Evolutionary conservation across 352 stramenopile species (phyloP).

Genomic region (Pythium pectinolyticum): DNA sequence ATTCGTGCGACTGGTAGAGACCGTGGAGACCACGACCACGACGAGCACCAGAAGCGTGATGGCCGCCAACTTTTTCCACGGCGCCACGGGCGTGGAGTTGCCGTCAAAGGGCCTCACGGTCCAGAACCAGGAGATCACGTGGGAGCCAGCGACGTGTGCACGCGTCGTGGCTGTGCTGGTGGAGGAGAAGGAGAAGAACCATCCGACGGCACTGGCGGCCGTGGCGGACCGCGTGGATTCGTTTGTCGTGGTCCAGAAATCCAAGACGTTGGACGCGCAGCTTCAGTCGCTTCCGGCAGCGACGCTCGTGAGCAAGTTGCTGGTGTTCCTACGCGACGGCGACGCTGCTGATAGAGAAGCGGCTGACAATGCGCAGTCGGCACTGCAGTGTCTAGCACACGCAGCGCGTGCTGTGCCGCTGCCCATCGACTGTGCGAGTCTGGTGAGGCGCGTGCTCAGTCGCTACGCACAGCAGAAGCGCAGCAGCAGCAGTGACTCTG

Average conservation of each 20-base stretch:
- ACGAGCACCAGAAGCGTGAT: too few relatives aligned
- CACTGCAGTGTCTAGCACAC: slow-evolving; percentile 4
- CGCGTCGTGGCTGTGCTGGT: neutral
- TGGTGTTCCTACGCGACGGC: slow-evolving; percentile 13
- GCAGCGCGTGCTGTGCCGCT: slow-evolving; percentile 2
- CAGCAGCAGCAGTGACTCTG: too few relatives aligned
- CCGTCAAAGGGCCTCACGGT: neutral
- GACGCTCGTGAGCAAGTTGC: slow-evolving; percentile 16
- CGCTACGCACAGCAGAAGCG: slow-evolving; percentile 2
- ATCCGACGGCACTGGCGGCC: neutral
- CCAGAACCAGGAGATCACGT: slow-evolving; percentile 2
- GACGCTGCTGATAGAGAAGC: neutral
- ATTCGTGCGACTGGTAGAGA: neutral
- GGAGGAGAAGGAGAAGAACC: neutral
- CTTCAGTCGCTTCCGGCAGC: slow-evolving; percentile 10
- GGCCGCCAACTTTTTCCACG: slow-evolving; percentile 12
- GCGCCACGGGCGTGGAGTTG: neutral
- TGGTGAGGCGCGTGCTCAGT: slow-evolving; percentile 4
- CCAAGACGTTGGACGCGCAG: slow-evolving; percentile 23
- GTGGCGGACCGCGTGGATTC: slow-evolving; percentile 11
- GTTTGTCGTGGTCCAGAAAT: slow-evolving; percentile 21
- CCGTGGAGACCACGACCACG: too few relatives aligned
- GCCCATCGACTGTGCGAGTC: slow-evolving; percentile 9
- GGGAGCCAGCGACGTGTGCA: slow-evolving; percentile 1
- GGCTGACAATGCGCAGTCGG: neutral